Conservation (phyloP, 169 alveolate species). For the Cryptosporidium bovis region DNA sequence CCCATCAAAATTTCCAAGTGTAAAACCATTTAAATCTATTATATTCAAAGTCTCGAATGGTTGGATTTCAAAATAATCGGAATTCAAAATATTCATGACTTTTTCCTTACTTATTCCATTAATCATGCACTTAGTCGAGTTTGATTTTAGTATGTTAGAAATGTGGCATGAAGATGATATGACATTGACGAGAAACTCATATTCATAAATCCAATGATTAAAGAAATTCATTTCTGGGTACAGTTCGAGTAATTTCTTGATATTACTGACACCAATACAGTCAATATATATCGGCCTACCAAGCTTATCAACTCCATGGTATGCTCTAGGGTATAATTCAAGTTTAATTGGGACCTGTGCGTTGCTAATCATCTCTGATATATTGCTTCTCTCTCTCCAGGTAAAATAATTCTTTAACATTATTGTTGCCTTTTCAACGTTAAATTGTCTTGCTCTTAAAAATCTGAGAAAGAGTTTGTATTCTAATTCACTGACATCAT, state of each 20-base stretch:
- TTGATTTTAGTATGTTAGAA: constrained; percentile 2
- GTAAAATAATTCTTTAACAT: constrained; percentile 81
- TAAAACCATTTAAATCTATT: constrained; percentile 81
- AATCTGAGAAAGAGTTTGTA: constrained; percentile 74
- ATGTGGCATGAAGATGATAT: constrained; percentile 43
- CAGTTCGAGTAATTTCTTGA: constrained; percentile 29
- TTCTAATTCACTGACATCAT: constrained; percentile 14
- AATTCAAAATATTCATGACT: constrained; percentile 11
- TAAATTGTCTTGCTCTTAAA: constrained; percentile 81
- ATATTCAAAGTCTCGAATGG: constrained; percentile 75
- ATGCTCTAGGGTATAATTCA: constrained; percentile 80
- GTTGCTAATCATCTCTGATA: constrained; percentile 53
- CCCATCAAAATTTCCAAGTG: constrained; percentile 77
- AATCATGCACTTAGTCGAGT: not conserved
- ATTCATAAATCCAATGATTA: constrained; percentile 72
- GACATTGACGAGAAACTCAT: constrained; percentile 64
- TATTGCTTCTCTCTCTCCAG: constrained; percentile 78
- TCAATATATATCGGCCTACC: constrained; percentile 83
- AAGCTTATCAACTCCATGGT: constrained; percentile 80
- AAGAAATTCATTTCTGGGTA: constrained; percentile 56
- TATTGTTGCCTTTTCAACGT: constrained; percentile 79
- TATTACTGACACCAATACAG: constrained; percentile 81
- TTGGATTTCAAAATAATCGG: not conserved
- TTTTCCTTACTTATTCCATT: constrained; percentile 9
- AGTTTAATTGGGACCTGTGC: constrained; percentile 20